Evolutionary conservation across 169 alveolate genomes (phyloP).

Genomic region (Neospora caninum): DNA sequence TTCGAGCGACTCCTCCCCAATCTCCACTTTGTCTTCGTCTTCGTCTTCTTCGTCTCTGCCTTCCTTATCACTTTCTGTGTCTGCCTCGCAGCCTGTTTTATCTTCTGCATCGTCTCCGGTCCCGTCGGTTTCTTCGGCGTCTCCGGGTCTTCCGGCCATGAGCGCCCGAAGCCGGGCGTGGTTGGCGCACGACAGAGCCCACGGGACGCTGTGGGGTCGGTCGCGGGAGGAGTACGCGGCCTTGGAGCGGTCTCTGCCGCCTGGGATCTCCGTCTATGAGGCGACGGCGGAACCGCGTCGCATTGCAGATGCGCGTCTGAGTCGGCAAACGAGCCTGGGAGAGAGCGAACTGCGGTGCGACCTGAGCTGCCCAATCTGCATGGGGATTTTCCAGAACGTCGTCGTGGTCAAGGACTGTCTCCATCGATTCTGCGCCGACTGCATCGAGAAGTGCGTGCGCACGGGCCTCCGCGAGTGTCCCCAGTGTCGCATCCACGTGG

Average conservation of each 20-base stretch:
- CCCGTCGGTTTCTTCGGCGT: neutral
- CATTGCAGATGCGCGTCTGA: neutral
- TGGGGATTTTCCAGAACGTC: conserved; percentile 66
- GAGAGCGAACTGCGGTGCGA: conserved; percentile 21
- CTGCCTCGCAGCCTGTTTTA: neutral
- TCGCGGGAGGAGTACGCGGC: conserved; percentile 15
- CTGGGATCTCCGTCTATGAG: conserved; percentile 39
- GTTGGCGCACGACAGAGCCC: conserved; percentile 9
- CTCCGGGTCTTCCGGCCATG: neutral
- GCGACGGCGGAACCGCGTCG: conserved; percentile 46
- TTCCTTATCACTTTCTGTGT: neutral
- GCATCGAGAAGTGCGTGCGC: conserved; percentile 84
- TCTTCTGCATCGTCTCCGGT: neutral
- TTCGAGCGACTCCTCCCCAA: neutral
- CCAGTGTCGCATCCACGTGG: conserved; percentile 81
- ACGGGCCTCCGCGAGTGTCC: conserved; percentile 83
- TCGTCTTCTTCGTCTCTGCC: neutral
- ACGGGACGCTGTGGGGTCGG: conserved; percentile 56
- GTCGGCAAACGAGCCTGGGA: conserved; percentile 17
- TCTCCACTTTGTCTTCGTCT: neutral
- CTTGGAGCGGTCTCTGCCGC: conserved; percentile 16
- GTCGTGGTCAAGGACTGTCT: conserved; percentile 83
- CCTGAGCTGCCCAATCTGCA: conserved; percentile 59
- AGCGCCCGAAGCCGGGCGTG: conserved; percentile 4
- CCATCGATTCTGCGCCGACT: conserved; percentile 83